Percentiles rank a stretch among this genome's conserved stretches.
Conservation (phyloP, 176 grass and related monocot species). For the Oryza meridionalis region DNA sequence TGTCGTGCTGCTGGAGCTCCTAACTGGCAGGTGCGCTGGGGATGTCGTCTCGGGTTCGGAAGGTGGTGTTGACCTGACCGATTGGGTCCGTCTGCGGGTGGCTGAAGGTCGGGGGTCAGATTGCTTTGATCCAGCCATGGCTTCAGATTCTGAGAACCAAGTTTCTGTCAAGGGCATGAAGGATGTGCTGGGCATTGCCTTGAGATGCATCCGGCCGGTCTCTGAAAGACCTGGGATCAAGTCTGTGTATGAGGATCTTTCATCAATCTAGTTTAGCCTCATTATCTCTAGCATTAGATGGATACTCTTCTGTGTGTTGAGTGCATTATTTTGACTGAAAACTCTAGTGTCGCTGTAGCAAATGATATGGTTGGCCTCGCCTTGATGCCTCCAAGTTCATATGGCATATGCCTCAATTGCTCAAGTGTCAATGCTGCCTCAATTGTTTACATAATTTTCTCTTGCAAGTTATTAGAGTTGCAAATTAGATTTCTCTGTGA, state of each 20-base stretch:
- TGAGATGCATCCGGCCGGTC: constrained; percentile 87
- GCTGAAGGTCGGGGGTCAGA: constrained; percentile 72
- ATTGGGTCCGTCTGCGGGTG: constrained; percentile 80
- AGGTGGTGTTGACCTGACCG: constrained; percentile 70
- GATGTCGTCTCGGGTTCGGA: constrained; percentile 63
- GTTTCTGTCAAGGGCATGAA: constrained; percentile 78
- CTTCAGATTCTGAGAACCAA: constrained; percentile 57
- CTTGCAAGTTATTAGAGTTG: background rate
- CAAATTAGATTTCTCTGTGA: background rate
- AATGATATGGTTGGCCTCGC: constrained; percentile 56
- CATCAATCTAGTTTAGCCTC: constrained; percentile 70
- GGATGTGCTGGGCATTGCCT: constrained; percentile 82
- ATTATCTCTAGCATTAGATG: constrained; percentile 40
- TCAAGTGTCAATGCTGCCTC: background rate
- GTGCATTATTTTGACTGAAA: constrained; percentile 37
- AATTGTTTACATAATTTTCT: background rate
- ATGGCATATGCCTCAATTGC: constrained; percentile 35
- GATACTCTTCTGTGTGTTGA: constrained; percentile 39
- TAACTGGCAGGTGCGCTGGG: constrained; percentile 71
- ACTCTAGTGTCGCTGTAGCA: constrained; percentile 33
- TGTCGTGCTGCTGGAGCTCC: constrained; percentile 78
- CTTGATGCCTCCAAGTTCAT: constrained; percentile 68
- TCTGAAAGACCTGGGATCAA: constrained; percentile 93
- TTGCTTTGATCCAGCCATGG: constrained; percentile 77
- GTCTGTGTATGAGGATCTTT: constrained; percentile 96